Evolutionary conservation across 768 basidiomycete genomes (phyloP), one percentile per base, ranked within the genome.

Genomic region (Hirschioporus abietinus): DNA sequence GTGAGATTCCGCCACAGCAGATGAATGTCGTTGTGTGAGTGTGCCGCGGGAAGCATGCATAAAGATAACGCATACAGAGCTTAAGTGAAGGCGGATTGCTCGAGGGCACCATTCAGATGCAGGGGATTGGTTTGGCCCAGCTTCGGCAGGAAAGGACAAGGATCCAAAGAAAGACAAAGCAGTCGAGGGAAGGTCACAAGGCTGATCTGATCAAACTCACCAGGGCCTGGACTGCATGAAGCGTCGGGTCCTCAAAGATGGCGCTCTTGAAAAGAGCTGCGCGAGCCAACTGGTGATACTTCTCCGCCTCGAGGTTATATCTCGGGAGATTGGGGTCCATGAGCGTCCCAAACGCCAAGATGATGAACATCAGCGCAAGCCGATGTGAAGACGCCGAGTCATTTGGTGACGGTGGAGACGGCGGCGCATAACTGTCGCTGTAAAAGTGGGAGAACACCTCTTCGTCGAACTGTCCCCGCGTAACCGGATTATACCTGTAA

Each of bases 251-350:
- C 69, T 90, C 88, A 68, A 90, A 86, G 61, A 90, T 82, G 0
- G 86, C 84, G 67, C 81, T 80, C 63, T 86, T 82, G 76, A 89
- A 89, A 23, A 90, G 78, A 1, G 88, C 80, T 1, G 88, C 88
- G 66, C 86, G 83, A 2, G 87, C 86, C 20, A 90, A 76, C 66
- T 88, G 87, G 69, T 89, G 83, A 69, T 87, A 90, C 72, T 88
- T 88, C 73, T 89, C 87, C 0, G 88, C 88, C 65, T 90, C 88
- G 59, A 88, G 72, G 64, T 81, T 87, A 71, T 89, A 89, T 0
- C 88, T 82, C 18, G 83, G 78, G 42, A 84, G 75, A 20, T 78
- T 74, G 4, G 81, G 80, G 71, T 89, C 83, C 82, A 88, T 86
- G 63, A 89, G 79, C 12, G 82, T 83, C 2, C 88, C 89, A 68